Base-by-base conservation (phyloP, 768 basidiomycete genomes). In the Nevesoporus exiguus region DNA sequence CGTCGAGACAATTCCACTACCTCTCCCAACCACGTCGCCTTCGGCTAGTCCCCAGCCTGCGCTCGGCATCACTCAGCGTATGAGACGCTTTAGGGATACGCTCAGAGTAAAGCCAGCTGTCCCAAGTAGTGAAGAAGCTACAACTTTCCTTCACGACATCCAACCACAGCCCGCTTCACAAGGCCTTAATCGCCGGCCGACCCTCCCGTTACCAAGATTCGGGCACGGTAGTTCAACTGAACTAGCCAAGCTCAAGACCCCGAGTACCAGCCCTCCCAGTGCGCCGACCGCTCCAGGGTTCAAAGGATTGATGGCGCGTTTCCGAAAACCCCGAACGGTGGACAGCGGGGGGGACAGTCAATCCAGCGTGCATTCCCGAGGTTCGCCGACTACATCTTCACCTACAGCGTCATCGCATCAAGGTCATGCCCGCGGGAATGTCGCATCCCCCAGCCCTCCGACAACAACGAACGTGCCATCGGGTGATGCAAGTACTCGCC, bases 251-350 rank as follows among this genome's bases (percentile, higher is more conserved):
- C 77, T 80, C 55, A 86, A 83, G 65, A 76, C 80, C 3, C 70
- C 81, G 19, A 68, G 80, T 29, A 70, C 81, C 2, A 82, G 79
- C 55, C 85, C 86, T n/a, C 83, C 86, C n/a, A n/a, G n/a, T 60
- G 80, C 87, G 4, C 83, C 85, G 21, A 80, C 86, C 25, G 77
- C 84, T 19, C 90, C 90, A 31, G 85, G 88, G 21, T 64, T 92
- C 24, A 88, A 83, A 68, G 85, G 89, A 14, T 85, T 93, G 69
- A 90, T 93, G 81, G 81, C 88, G 27, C 82, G 87, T 29, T 88
- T 92, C 66, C 79, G 88, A 34, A 74, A 61, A 53, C 65, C 71
- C 34, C 71, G 72, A 42, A 58, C 66, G 22, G 25, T 56, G 39
- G 70, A 73, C 46, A 56, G 56, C 22, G 10, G 54, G 24, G 66